A percentile compares a stretch with the other conserved stretches of the same genome.
Conservation (phyloP, 257 asterid species). For the Solanum okadae region DNA sequence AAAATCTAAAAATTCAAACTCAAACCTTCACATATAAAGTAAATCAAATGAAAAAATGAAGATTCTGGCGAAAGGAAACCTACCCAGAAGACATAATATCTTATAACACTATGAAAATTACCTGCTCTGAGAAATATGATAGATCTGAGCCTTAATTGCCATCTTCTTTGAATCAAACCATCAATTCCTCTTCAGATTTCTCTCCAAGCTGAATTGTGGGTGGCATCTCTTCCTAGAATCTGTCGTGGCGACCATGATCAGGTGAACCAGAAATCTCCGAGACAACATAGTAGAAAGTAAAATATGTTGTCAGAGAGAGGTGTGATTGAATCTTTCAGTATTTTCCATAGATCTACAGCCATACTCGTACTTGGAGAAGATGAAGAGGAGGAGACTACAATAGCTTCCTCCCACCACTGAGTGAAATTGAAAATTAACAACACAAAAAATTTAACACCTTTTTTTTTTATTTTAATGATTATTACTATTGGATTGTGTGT, state of each 20-base stretch:
- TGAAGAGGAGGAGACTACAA: background rate
- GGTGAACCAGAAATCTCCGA: background rate
- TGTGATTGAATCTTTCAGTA: background rate
- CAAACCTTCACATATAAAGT: too few species aligned
- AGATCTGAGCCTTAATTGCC: background rate
- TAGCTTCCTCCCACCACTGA: background rate
- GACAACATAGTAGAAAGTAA: background rate
- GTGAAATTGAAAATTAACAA: background rate
- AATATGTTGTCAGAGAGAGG: background rate
- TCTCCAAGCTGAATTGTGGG: background rate
- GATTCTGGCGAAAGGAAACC: background rate
- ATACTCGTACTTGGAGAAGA: too few species aligned
- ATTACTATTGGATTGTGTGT: too few species aligned
- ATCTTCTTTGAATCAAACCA: background rate
- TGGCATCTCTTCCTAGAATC: background rate
- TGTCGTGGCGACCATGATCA: background rate
- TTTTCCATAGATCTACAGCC: too few species aligned
- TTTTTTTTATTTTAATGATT: too few species aligned
- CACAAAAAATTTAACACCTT: too few species aligned
- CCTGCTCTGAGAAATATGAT: background rate
- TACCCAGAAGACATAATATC: background rate
- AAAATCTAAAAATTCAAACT: background rate
- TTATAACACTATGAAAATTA: background rate
- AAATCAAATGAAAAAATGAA: background rate
- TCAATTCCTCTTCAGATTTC: background rate